A percentile compares a stretch with the other conserved stretches of the same genome.
Evolutionary conservation across 345 rosid genomes (phyloP).

Genomic region (Eucalyptus pauciflora): DNA sequence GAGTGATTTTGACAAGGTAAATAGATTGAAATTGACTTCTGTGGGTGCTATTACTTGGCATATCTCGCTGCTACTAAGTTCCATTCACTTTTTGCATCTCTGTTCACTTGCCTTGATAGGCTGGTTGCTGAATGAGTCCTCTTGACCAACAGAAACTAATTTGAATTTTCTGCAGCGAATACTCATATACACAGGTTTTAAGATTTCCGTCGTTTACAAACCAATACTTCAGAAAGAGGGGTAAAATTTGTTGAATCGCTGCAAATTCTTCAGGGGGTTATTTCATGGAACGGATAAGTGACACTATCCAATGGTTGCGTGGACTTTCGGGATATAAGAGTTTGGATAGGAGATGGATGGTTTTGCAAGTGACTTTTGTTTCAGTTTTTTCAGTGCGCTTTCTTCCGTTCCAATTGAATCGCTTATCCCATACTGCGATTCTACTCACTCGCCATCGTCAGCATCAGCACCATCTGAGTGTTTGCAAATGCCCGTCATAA

Average conservation of each 20-base stretch:
- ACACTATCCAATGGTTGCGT: not conserved
- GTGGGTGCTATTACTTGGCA: too few species aligned
- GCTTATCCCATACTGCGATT: not conserved
- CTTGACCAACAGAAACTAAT: not conserved
- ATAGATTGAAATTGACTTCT: too few species aligned
- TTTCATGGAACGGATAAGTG: not conserved
- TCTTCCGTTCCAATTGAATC: not conserved
- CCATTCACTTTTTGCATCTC: too few species aligned
- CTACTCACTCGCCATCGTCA: not conserved
- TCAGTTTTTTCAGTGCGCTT: not conserved
- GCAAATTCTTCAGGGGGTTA: not conserved
- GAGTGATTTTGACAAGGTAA: too few species aligned
- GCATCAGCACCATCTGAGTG: not conserved
- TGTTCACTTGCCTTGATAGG: too few species aligned
- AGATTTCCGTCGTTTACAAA: not conserved
- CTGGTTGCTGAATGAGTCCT: not conserved
- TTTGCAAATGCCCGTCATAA: not conserved
- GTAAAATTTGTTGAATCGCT: not conserved
- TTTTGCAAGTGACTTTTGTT: not conserved
- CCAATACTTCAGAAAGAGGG: not conserved
- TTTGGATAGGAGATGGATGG: not conserved
- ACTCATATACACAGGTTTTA: not conserved
- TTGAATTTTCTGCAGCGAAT: not conserved
- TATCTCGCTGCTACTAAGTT: too few species aligned
- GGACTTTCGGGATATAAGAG: not conserved